phyloP scores from a whole-genome alignment of 1,139 yeast species.

The Diutina siamensis region DNA sequence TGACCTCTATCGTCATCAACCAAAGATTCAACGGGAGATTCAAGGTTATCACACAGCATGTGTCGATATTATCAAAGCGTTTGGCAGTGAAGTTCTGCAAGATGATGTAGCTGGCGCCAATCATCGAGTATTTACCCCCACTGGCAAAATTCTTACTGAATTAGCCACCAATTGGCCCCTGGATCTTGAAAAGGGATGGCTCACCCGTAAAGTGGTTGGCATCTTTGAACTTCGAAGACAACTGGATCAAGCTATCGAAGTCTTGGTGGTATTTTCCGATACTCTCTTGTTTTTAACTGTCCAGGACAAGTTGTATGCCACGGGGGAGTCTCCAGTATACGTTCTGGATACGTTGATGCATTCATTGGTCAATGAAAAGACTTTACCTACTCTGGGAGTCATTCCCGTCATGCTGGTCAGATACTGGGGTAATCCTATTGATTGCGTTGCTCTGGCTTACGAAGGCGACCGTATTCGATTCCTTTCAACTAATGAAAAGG shows the following conservation, averaged over 20 bases:
- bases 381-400: slow-evolving; percentile 39
- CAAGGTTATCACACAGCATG: slow-evolving; percentile 41
- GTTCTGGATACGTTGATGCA: slow-evolving; percentile 79
- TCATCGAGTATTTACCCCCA: slow-evolving; percentile 69
- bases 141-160: slow-evolving; percentile 80
- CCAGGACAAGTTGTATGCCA: slow-evolving; percentile 6
- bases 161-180: slow-evolving; percentile 81
- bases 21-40: slow-evolving; percentile 12
- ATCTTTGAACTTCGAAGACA: slow-evolving; percentile 46
- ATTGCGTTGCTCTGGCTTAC: slow-evolving; percentile 37
- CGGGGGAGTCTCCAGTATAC: slow-evolving; percentile 36
- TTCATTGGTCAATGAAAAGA: slow-evolving; percentile 76
- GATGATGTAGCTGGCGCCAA: slow-evolving; percentile 12
- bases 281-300: slow-evolving; percentile 53
- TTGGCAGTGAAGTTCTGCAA: slow-evolving; percentile 39
- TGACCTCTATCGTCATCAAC: slow-evolving; percentile 9
- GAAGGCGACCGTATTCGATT: slow-evolving; percentile 20
- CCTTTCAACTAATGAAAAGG: slow-evolving; percentile 15
- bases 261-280: slow-evolving; percentile 74
- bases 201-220: slow-evolving; percentile 73
- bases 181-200: slow-evolving; percentile 82
- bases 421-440: slow-evolving; percentile 57
- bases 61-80: slow-evolving; percentile 64
- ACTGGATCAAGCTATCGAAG: slow-evolving; percentile 26
- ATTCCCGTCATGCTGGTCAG: slow-evolving; percentile 61